Evolutionary conservation across 805 yeast genomes (phyloP), one percentile per base, ranked within the genome.

Genomic region (Hanseniaspora nectarophila): DNA sequence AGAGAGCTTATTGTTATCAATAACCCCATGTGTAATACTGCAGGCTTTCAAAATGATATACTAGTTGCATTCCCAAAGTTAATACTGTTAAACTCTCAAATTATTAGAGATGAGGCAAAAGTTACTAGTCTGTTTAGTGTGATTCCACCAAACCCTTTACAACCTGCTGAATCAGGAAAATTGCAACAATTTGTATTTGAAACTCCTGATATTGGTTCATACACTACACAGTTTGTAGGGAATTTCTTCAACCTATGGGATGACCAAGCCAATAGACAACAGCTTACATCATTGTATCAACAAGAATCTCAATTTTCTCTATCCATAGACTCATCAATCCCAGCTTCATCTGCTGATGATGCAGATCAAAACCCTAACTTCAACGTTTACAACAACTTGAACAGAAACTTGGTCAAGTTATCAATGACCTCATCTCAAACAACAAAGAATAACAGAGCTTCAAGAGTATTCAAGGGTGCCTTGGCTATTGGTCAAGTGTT

Each of bases 241-340:
- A 82, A 85, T 57, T 92, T 76, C 65, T 70, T 85, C 54, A 78
- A 80, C 51, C 68, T 82, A 45, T 92, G 95, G 95, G 98, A 92
- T 68, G 43, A 43, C 20, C 47, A 50, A 35, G 60, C 74, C 5
- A 80, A 85, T 61, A 71, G 98, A 55, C 60, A 72, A 9, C 89
- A 82, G 53, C 70, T 92, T 45, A 63, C 82, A 64, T 73, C 75
- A 40, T 70, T 92, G 29, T 92, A 92, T 63, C 86, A 92, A 49
- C 76, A 77, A 45, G 83, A 82, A 60, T 86, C 97, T 0, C 85
- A 83, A 62, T 90, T 92, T 60, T 88, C 97, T 0, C 63, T 83
- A 51, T 82, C 85, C 55, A 78, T 82, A 21, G 94, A 87, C 66
- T 70, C 85, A 0, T 69, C 80, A 0, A 82, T 82, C 43, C 90